phyloP scores from a whole-genome alignment of 2,329 filamentous ascomycete genomes.

The Ophiostoma tasmaniense region DNA sequence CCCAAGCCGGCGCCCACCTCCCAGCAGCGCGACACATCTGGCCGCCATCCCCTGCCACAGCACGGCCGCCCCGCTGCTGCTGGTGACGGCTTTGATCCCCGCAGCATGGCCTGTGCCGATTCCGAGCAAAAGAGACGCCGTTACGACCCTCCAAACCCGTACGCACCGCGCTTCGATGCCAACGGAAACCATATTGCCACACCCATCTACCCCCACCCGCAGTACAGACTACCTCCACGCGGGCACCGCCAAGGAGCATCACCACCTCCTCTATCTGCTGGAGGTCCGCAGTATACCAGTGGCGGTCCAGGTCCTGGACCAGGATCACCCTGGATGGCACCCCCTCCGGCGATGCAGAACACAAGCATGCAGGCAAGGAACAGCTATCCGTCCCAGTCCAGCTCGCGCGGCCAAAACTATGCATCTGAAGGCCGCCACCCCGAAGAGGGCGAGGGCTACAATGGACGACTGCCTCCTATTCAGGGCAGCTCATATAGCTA shows the following conservation, averaged over 20 bases:
- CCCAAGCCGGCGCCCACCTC: background rate
- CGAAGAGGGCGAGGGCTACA: background rate
- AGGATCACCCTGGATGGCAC: conserved; percentile 19
- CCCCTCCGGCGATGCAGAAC: conserved; percentile 22
- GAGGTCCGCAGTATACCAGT: conserved; percentile 24
- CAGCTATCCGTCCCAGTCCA: background rate
- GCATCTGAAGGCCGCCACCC: background rate
- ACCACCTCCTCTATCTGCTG: conserved; percentile 46
- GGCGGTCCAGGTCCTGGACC: background rate
- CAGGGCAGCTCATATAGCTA: conserved; percentile 32
- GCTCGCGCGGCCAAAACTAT: background rate
- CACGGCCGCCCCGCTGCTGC: background rate
- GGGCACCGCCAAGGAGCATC: conserved; percentile 14
- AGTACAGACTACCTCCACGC: background rate
- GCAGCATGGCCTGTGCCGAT: conserved; percentile 37
- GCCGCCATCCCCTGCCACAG: conserved; percentile 14
- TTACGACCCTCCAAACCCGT: conserved; percentile 33
- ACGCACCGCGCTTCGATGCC: background rate
- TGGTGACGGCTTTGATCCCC: conserved; percentile 28
- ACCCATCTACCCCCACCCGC: background rate
- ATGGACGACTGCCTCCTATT: conserved; percentile 43
- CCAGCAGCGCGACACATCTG: background rate
- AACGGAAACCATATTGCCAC: background rate
- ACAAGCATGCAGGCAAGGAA: conserved; percentile 15
- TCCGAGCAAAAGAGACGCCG: conserved; percentile 56